A percentile compares a stretch with the other conserved stretches of the same genome.
phyloP scores from a whole-genome alignment of 257 asterid species.

The Forsythia suspensa region DNA sequence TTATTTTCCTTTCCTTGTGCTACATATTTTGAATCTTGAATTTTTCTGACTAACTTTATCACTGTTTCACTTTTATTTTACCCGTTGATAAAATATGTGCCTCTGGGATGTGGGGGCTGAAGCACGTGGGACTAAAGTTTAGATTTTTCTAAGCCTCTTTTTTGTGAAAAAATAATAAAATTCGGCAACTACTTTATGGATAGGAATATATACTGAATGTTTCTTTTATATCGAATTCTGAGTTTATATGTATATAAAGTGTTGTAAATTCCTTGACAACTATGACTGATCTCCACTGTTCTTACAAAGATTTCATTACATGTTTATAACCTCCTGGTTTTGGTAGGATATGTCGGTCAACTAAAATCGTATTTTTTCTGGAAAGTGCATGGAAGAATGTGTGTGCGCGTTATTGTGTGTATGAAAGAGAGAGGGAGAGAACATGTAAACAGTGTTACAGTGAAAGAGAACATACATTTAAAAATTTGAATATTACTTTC shows the following conservation, averaged over 20 bases:
- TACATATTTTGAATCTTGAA: conserved; percentile 2
- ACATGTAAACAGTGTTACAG: background rate
- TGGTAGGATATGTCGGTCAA: background rate
- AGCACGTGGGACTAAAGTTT: background rate
- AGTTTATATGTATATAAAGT: background rate
- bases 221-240: no score
- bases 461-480: background rate
- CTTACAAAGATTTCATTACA: background rate
- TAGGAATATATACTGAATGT: no score
- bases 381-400: background rate
- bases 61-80: background rate
- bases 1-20: background rate
- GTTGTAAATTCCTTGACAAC: background rate
- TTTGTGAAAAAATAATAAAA: background rate
- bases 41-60: background rate
- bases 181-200: no score
- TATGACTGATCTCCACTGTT: no score
- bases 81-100: background rate
- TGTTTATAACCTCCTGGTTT: background rate
- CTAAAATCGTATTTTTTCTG: background rate
- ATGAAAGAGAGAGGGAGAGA: background rate
- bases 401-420: no score
- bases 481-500: background rate
- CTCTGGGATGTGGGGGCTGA: background rate
- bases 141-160: background rate